Percentiles rank a stretch among this genome's conserved stretches.
Evolutionary conservation across 805 yeast species (phyloP).

Genomic region (Candida hispaniensis): DNA sequence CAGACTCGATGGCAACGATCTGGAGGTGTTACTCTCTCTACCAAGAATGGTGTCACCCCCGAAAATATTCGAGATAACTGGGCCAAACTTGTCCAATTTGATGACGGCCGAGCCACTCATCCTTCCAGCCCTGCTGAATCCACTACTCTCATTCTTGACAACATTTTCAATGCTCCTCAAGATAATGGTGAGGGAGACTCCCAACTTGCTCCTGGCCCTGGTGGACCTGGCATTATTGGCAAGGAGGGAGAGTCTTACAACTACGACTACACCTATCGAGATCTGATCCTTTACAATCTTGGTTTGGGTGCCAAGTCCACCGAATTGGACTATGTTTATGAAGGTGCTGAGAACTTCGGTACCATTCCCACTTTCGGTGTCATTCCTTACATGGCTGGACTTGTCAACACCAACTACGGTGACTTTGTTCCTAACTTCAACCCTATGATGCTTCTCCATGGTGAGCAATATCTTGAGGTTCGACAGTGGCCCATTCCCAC

Average conservation of each 20-base stretch:
- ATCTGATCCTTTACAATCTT: constrained; percentile 73
- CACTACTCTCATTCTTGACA: constrained; percentile 62
- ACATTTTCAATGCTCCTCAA: constrained; percentile 32
- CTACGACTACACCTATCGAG: constrained; percentile 53
- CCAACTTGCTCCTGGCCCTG: constrained; percentile 36
- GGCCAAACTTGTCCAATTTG: constrained; percentile 56
- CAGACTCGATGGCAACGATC: constrained; percentile 92
- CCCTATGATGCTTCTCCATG: constrained; percentile 83
- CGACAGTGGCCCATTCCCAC: constrained; percentile 71
- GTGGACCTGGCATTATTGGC: constrained; percentile 38
- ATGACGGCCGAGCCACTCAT: constrained; percentile 41
- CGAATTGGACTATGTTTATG: constrained; percentile 73
- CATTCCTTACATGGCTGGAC: constrained; percentile 66
- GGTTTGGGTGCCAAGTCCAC: constrained; percentile 76
- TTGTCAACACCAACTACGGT: constrained; percentile 42
- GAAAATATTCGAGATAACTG: constrained; percentile 66
- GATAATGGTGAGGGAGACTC: constrained; percentile 37
- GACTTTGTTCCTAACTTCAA: constrained; percentile 68
- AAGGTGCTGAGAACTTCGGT: constrained; percentile 64
- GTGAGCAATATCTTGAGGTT: constrained; percentile 83
- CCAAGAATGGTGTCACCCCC: constrained; percentile 39
- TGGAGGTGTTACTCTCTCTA: constrained; percentile 57
- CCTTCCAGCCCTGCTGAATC: constrained; percentile 63
- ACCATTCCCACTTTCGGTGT: constrained; percentile 86
- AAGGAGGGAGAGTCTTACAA: constrained; percentile 33